A percentile compares a stretch with the other conserved stretches of the same genome.
Conservation (phyloP, 23 red algal species). For the Cyanidioschyzon merolae region DNA sequence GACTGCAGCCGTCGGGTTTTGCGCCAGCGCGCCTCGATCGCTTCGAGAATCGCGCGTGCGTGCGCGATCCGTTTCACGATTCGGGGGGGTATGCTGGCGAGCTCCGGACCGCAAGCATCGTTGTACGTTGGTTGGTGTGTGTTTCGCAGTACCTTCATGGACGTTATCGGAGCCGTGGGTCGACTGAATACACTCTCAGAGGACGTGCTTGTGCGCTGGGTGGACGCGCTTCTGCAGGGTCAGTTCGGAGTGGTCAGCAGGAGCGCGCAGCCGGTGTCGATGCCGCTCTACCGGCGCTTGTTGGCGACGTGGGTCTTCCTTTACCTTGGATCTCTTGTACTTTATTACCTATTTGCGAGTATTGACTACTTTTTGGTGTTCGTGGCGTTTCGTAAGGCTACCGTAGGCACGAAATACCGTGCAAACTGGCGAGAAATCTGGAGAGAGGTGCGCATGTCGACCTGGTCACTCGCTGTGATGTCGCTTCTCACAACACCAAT, state of each 20-base stretch:
- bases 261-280: background rate
- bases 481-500: conserved; percentile 44
- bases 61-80: too few relatives aligned
- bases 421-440: conserved; percentile 36
- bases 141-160: too few relatives aligned
- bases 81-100: too few relatives aligned
- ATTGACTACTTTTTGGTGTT: conserved; percentile 57
- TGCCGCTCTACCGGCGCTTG: conserved; percentile 41
- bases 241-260: conserved; percentile 7
- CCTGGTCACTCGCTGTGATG: conserved; percentile 65
- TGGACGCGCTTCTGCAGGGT: conserved; percentile 13
- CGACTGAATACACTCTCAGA: conserved; percentile 38
- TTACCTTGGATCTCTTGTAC: conserved; percentile 61
- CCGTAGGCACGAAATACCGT: conserved; percentile 29
- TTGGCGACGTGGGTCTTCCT: conserved; percentile 78
- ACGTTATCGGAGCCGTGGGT: conserved; percentile 36
- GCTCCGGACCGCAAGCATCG: too few relatives aligned
- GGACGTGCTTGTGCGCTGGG: conserved; percentile 26
- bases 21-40: too few relatives aligned
- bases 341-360: conserved; percentile 66
- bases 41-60: too few relatives aligned
- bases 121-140: too few relatives aligned
- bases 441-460: conserved; percentile 58
- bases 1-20: too few relatives aligned
- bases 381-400: conserved; percentile 8